These are phyloP conservation scores for Ochetophila trinervis DNA, from an alignment of 306 rosid species.

Conservation along the genomic window DNA sequence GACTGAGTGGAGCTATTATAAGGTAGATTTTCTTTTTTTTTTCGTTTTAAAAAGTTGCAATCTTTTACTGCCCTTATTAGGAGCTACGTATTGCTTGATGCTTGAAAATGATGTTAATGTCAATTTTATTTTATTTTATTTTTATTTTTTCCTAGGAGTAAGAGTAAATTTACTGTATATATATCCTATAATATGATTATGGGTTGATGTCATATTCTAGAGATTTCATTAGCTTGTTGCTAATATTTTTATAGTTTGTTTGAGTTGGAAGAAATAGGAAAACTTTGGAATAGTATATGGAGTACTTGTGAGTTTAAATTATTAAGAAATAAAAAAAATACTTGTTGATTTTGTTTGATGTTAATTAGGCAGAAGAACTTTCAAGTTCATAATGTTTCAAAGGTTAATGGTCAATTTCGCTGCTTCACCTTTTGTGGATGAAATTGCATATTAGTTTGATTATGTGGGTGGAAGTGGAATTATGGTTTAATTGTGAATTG, in stretches of 20 bases:
- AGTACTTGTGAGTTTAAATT: neutral
- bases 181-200: neutral
- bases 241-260: neutral
- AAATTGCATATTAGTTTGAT: too few relatives aligned
- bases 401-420: too few relatives aligned
- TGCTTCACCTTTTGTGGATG: too few relatives aligned
- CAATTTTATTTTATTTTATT: too few relatives aligned
- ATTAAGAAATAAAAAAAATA: neutral
- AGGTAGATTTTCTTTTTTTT: conserved; percentile 45
- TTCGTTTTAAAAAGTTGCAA: conserved; percentile 9
- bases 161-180: neutral
- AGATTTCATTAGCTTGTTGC: neutral
- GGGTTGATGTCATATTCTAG: neutral
- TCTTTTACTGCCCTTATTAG: neutral
- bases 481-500: too few relatives aligned
- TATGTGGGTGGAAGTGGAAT: too few relatives aligned
- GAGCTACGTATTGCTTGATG: neutral
- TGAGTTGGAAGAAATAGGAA: neutral
- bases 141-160: too few relatives aligned
- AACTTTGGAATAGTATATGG: neutral
- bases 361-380: too few relatives aligned
- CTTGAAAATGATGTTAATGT: neutral
- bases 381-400: too few relatives aligned
- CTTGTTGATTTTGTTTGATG: too few relatives aligned
- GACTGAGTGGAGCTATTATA: conserved; percentile 86